Percentiles rank a stretch among this genome's conserved stretches.
phyloP scores from a whole-genome alignment of 2,329 filamentous ascomycete species.

The Juglanconis oblonga region DNA sequence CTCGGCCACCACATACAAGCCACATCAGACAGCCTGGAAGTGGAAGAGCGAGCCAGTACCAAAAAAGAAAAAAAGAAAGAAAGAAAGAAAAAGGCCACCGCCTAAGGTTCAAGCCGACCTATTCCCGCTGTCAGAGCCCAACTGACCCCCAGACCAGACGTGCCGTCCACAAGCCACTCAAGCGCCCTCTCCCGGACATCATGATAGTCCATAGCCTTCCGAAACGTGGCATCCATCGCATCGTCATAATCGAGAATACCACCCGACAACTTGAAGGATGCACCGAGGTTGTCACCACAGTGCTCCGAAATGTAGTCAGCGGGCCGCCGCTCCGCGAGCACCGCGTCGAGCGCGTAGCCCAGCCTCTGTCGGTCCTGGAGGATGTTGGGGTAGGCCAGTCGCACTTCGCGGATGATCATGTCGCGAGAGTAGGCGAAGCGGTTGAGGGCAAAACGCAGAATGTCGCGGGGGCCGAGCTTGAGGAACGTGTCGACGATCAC shows the following conservation, averaged over 20 bases:
- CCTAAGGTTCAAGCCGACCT: too few species aligned
- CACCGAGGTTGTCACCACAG: too few species aligned
- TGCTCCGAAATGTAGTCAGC: not conserved
- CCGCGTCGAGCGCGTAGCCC: slow-evolving; percentile 4
- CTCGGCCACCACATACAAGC: too few species aligned
- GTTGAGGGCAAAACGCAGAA: slow-evolving; percentile 48
- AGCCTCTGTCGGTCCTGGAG: slow-evolving; percentile 11
- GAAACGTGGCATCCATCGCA: not conserved
- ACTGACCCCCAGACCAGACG: too few species aligned
- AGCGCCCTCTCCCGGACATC: not conserved
- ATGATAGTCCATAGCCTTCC: not conserved
- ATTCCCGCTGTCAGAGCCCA: too few species aligned
- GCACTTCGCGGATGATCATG: slow-evolving; percentile 42
- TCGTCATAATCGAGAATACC: slow-evolving; percentile 11
- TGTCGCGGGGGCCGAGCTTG: slow-evolving; percentile 47
- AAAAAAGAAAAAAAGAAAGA: too few species aligned
- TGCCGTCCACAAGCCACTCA: not conserved
- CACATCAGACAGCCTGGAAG: too few species aligned
- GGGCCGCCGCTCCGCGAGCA: slow-evolving; percentile 4
- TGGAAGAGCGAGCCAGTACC: too few species aligned
- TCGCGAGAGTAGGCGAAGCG: slow-evolving; percentile 43
- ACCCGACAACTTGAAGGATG: not conserved
- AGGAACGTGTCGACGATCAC: slow-evolving; percentile 43
- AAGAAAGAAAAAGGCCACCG: too few species aligned
- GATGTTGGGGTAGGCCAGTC: slow-evolving; percentile 31